Evolutionary conservation across 805 yeast species (phyloP).

Genomic region (Saturnispora sanitii): DNA sequence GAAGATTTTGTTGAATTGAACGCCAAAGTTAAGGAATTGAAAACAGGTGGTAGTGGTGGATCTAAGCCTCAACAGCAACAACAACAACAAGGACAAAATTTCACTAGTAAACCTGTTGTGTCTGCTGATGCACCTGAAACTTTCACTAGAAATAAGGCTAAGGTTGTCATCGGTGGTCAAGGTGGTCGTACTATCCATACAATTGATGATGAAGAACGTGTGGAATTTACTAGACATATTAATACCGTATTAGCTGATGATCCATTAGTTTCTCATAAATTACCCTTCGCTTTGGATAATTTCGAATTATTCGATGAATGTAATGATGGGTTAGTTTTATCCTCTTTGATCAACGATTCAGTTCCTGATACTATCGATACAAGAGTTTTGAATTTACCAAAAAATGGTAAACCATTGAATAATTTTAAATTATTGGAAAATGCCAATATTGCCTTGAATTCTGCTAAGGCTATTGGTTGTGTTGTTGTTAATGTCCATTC

Average conservation of each 20-base stretch:
- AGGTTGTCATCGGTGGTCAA: conserved; percentile 72
- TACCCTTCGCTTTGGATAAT: conserved; percentile 88
- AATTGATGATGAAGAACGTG: conserved; percentile 92
- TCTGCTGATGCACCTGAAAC: conserved; percentile 10
- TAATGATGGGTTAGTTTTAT: conserved; percentile 85
- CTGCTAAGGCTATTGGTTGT: conserved; percentile 98
- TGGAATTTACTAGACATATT: conserved; percentile 93
- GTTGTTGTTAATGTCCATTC: conserved; percentile 96
- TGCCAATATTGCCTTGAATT: conserved; percentile 94
- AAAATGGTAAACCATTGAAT: conserved; percentile 70
- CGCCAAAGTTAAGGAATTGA: conserved; percentile 61
- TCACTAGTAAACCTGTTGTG: conserved; percentile 5
- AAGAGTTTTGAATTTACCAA: conserved; percentile 87
- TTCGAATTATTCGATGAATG: conserved; percentile 96
- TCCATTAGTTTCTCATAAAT: conserved; percentile 65
- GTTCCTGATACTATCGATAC: conserved; percentile 98
- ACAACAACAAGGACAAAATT: conserved; percentile 1
- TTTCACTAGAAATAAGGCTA: conserved; percentile 46
- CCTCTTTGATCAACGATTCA: conserved; percentile 91
- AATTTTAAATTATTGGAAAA: conserved; percentile 94
- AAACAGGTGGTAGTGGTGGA: too few relatives aligned
- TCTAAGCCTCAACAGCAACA: not conserved
- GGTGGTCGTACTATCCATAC: conserved; percentile 86
- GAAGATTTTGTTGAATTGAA: conserved; percentile 86
- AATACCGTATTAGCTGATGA: conserved; percentile 89